These are phyloP conservation scores for Leccinum rimulosum DNA, from an alignment of 768 basidiomycete genomes.

Conservation along the genomic window DNA sequence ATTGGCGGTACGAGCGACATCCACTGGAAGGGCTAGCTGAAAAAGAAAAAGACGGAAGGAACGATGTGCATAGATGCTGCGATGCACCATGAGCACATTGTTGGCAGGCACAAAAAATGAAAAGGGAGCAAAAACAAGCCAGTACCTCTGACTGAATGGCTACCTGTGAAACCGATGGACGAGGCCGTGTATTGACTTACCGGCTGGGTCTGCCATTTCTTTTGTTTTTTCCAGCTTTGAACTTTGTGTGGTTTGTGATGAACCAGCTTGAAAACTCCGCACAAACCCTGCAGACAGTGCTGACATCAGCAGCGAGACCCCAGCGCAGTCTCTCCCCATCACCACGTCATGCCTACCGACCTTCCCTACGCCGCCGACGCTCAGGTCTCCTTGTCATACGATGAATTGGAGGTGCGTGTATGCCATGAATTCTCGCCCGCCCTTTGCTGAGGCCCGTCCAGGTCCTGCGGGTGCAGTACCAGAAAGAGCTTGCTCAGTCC, in stretches of 20 bases:
- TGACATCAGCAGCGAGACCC: conserved; percentile 28
- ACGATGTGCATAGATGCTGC: conserved; percentile 43
- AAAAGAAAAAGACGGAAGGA: conserved; percentile 29
- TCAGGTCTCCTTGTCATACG: conserved; percentile 80
- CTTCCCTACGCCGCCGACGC: conserved; percentile 96
- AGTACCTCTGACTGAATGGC: conserved; percentile 28
- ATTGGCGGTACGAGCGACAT: conserved; percentile 39
- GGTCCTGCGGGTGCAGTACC: conserved; percentile 86
- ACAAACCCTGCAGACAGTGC: conserved; percentile 3
- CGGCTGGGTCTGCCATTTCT: conserved; percentile 51
- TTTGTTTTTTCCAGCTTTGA: conserved; percentile 9
- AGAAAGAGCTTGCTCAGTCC: conserved; percentile 78
- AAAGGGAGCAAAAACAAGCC: conserved; percentile 32
- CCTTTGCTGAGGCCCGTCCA: conserved; percentile 27
- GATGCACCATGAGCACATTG: conserved; percentile 66
- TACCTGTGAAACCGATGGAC: conserved; percentile 27
- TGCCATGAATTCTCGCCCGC: not conserved
- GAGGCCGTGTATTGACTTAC: conserved; percentile 41
- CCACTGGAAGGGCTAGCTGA: conserved; percentile 63
- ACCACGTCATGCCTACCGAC: conserved; percentile 62
- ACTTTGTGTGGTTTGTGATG: conserved; percentile 23
- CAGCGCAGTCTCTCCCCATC: conserved; percentile 17
- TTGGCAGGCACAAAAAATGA: conserved; percentile 40
- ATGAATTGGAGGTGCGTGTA: conserved; percentile 78
- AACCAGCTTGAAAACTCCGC: conserved; percentile 22